A percentile compares a stretch with the other conserved stretches of the same genome.
Conservation (phyloP, 2,329 filamentous ascomycete species). For the Fusarium pseudonygamai region DNA sequence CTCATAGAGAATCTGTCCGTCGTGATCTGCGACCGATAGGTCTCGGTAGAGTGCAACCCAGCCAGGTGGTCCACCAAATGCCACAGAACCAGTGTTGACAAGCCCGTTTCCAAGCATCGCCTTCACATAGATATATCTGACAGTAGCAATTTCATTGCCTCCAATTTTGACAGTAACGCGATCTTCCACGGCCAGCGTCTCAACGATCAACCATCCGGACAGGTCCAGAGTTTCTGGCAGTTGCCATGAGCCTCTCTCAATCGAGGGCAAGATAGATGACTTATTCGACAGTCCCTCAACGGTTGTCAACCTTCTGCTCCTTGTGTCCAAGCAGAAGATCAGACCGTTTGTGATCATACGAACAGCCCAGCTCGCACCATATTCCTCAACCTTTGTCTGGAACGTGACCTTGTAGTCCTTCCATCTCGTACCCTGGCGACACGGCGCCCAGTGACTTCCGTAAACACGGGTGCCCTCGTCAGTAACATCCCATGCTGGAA, state of each 20-base stretch:
- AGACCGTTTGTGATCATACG: not conserved
- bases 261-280: not conserved
- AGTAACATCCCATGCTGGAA: not conserved
- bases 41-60: not conserved
- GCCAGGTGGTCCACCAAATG: not conserved
- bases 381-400: not conserved
- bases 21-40: not conserved
- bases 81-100: not conserved
- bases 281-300: not conserved
- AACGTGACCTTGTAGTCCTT: not conserved
- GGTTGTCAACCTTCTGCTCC: not conserved
- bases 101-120: not conserved
- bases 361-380: not conserved
- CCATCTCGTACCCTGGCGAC: constrained; percentile 4
- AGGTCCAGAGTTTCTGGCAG: not conserved
- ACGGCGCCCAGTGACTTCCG: constrained; percentile 6
- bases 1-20: accelerated
- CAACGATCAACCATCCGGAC: not conserved
- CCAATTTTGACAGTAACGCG: not conserved
- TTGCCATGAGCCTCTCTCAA: not conserved
- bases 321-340: not conserved
- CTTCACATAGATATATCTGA: not conserved
- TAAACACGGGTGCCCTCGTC: not conserved
- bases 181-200: not conserved
- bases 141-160: not conserved